Evolutionary conservation across 352 stramenopile genomes (phyloP), one percentile per base, ranked within the genome.

Genomic region (Globisporangium carolinianum): DNA sequence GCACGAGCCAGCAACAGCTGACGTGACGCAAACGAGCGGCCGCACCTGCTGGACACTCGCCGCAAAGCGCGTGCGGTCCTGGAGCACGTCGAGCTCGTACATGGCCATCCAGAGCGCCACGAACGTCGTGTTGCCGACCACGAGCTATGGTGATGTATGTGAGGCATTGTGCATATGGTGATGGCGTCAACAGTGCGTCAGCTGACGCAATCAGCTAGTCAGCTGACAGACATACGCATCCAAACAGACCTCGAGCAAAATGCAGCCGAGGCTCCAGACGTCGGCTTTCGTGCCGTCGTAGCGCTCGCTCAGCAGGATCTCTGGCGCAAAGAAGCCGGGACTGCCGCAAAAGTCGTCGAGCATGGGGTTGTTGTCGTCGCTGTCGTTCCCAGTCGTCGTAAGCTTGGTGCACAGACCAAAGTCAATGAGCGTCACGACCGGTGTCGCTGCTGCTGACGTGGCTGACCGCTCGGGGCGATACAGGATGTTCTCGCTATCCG

Each of bases 241-340:
- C 24, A 24, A 24, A 24, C 49, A 5, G 47, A 87, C 76, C 73
- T 90, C 88, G 12, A 97, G 68, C 6, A 95, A 57, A 14, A 96
- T 90, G 62, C 83, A 95, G 3, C 85, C 86, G 15, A 95, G 56
- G 43, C 79, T 92, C 88, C 88, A 97, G 17, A 94, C 65, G 47
- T 97, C 88, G 9, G 81, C 85, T 50, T 86, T 87, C 37, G 73
- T 61, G 43, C 82, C 83, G 37, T 91, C 80, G 56, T 95, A 93
- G 24, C 57, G 62, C 9, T 86, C 72, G 0, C 71, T 56, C 0
- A 89, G 55, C 24, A 93, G 64, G 51, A 96, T 83, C 51, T 96
- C 87, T 0, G 87, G 87, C 0, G 85, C 85, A 50, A 96, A 96
- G 55, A 96, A 96, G 14, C 87, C 86, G 6, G 80, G 76, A 46